phyloP scores from a whole-genome alignment of 108 stramenopile species.

The Schizochytrium sp. region DNA sequence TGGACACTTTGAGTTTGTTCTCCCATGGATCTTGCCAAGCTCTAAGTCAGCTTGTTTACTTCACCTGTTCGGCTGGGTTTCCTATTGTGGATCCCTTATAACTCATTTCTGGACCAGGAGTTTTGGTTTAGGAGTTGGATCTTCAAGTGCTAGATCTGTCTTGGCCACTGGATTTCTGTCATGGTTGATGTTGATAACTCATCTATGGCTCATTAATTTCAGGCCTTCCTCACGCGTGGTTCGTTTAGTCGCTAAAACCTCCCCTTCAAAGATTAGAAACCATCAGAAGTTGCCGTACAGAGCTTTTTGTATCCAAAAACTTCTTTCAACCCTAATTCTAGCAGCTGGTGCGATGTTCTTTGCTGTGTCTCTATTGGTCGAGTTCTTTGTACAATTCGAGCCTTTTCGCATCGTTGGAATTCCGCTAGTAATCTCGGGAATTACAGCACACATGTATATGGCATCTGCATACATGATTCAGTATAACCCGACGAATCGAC shows the following conservation, averaged over 20 bases:
- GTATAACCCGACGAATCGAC: neutral
- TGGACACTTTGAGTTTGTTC: neutral
- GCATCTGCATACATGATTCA: neutral
- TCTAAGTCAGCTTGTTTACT: neutral
- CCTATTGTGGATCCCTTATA: neutral
- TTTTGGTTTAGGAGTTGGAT: neutral
- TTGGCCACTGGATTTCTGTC: conserved; percentile 18
- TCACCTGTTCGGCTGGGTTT: conserved; percentile 28
- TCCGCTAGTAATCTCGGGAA: conserved; percentile 16
- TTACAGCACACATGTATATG: conserved; percentile 1
- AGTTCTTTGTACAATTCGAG: neutral
- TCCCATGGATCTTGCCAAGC: conserved; percentile 5
- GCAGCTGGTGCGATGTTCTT: neutral
- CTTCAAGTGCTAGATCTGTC: neutral
- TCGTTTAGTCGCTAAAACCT: neutral
- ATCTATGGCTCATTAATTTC: neutral
- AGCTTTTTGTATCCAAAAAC: neutral
- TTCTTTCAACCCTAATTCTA: conserved; percentile 8
- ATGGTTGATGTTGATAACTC: conserved; percentile 34
- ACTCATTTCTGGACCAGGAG: neutral
- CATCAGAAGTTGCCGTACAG: neutral
- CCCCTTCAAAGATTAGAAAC: neutral
- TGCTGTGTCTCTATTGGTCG: neutral
- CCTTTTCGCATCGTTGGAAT: neutral
- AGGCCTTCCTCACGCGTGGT: neutral